phyloP scores from a whole-genome alignment of 495 filamentous ascomycete genomes.

The Durotheca rogersii region DNA sequence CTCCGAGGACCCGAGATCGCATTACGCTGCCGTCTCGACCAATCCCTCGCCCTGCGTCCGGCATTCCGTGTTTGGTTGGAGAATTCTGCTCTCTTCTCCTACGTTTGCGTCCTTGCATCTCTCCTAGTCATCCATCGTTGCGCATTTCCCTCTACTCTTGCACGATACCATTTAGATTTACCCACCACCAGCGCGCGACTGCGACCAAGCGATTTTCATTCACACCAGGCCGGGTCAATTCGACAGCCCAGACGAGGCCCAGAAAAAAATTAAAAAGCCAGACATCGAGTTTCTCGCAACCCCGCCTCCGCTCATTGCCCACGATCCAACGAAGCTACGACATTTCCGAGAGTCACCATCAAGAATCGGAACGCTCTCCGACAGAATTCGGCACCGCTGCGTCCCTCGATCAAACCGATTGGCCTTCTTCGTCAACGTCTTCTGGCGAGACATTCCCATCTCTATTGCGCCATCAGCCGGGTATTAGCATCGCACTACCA shows the following conservation, averaged over 20 bases:
- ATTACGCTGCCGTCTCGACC: no score
- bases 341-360: constrained; percentile 5
- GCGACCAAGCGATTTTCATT: background rate
- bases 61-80: constrained; percentile 3
- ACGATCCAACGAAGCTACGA: constrained; percentile 25
- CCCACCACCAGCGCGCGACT: constrained; percentile 23
- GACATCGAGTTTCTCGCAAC: constrained; percentile 20
- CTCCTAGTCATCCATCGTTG: constrained; percentile 19
- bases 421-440: constrained; percentile 14
- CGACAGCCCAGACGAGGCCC: no score
- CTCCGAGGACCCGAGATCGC: no score
- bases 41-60: constrained; percentile 5
- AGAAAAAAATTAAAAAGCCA: no score
- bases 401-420: constrained; percentile 14
- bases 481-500: constrained; percentile 21
- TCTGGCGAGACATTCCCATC: constrained; percentile 13
- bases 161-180: constrained; percentile 27
- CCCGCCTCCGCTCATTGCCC: constrained; percentile 10
- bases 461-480: constrained; percentile 23
- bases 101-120: constrained; percentile 20
- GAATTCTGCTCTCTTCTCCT: constrained; percentile 5
- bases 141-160: constrained; percentile 16
- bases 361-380: constrained; percentile 11
- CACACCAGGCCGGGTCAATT: constrained; percentile 3
- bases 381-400: constrained; percentile 18